phyloP scores from a whole-genome alignment of 1,139 yeast genomes.

The Candida neerlandica region DNA sequence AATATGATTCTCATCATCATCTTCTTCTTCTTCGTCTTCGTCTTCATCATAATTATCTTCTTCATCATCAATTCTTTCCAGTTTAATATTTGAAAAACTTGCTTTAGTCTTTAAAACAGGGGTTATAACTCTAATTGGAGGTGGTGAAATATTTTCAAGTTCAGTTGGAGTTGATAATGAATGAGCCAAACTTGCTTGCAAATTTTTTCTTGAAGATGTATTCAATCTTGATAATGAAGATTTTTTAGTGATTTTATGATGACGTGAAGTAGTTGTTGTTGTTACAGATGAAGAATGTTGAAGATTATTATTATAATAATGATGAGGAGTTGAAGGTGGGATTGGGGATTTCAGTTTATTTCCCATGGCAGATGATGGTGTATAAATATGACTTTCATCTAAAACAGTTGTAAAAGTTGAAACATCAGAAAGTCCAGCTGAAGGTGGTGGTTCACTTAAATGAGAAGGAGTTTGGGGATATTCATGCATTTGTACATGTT shows the following conservation, averaged over 20 bases:
- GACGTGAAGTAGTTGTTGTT: conserved; percentile 9
- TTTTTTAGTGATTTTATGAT: conserved; percentile 24
- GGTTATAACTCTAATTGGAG: conserved; percentile 6
- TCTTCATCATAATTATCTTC: background rate
- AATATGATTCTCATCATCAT: background rate
- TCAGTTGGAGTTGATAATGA: conserved; percentile 6
- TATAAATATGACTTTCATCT: background rate
- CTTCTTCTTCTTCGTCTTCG: background rate
- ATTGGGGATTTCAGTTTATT: conserved; percentile 3
- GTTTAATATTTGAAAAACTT: conserved; percentile 8
- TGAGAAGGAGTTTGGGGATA: conserved; percentile 1
- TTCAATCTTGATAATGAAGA: conserved; percentile 25
- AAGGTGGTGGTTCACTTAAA: conserved; percentile 23
- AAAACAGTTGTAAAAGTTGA: conserved; percentile 15
- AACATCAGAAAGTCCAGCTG: conserved; percentile 23
- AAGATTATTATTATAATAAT: conserved; percentile 11
- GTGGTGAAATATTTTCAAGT: background rate
- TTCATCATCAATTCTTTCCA: background rate
- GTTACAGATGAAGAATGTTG: conserved; percentile 15
- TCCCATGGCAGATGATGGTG: conserved; percentile 5
- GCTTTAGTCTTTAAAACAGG: conserved; percentile 10
- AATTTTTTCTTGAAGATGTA: conserved; percentile 12
- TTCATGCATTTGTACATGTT: background rate
- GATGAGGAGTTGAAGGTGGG: conserved; percentile 3
- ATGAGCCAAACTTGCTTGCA: conserved; percentile 7